Base-by-base conservation (phyloP, 495 filamentous ascomycete species). In the Lindgomyces ingoldianus region DNA sequence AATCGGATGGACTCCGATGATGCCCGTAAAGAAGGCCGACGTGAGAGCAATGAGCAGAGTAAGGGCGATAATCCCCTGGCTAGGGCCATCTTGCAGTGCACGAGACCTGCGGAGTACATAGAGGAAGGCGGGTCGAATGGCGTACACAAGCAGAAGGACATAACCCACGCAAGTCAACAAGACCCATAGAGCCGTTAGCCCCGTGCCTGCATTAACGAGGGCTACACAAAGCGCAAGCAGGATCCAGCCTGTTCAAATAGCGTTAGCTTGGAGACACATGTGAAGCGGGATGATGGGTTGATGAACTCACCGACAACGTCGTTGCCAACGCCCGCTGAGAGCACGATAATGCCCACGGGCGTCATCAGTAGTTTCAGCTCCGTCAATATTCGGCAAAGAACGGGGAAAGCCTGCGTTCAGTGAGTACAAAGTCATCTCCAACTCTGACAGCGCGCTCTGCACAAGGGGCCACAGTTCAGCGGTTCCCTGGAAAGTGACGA, bases 321-420 rank as follows among this genome's bases (percentile, higher is more conserved):
- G 65, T 98, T 98, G 10, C 93, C 93, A 29, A 97, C 93, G 33
- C 94, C 94, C 10, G 94, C 94, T 14, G 94, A 93, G 16, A 98
- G 79, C 27, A 93, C 90, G 45, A 95, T 95, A 29, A 96, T 85
- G 63, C 94, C 94, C 16, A 97, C 94, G 9, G 87, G 81, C 1
- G 91, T 94, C 36, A 82, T 79, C 14, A 98, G 84, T 50, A 98
- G 79, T 65, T 97, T 96, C 64, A 97, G 81, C 76, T 97, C 94
- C 4, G 90, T 92, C 61, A 98, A 78, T 62, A 98, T 98, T 63
- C 94, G 90, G 72, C 93, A 96, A 22, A 97, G 83, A 0, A 98
- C 93, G 0, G 93, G 93, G 71, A 98, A 98, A 29, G 93, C 94
- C 81, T 87, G 58, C 18, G 21, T 64, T 29, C 53, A 29, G 44